These are phyloP conservation scores for Pueraria montana DNA, from an alignment of 306 rosid species.

Conservation along the genomic window DNA sequence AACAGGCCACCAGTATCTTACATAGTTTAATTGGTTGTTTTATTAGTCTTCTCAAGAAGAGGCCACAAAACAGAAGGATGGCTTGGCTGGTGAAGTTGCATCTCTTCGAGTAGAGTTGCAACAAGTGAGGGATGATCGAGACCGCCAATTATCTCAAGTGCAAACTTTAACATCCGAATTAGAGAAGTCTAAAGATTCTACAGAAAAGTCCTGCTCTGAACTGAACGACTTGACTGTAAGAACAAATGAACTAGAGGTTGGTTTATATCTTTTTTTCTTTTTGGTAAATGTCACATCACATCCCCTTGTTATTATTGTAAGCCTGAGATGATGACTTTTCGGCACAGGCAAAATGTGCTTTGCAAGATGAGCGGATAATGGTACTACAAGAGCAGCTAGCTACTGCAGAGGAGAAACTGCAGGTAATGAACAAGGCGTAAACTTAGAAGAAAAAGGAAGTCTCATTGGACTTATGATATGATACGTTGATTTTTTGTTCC, in stretches of 20 bases:
- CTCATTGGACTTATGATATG: too few relatives aligned
- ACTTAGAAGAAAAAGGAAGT: too few relatives aligned
- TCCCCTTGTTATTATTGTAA: too few relatives aligned
- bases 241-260: conserved; percentile 83
- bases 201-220: conserved; percentile 69
- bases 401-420: too few relatives aligned
- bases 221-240: conserved; percentile 64
- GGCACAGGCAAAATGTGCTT: too few relatives aligned
- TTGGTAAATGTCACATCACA: too few relatives aligned
- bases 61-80: conserved; percentile 88
- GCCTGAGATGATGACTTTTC: too few relatives aligned
- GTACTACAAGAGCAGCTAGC: too few relatives aligned
- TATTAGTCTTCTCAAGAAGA: conserved; percentile 90
- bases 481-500: too few relatives aligned
- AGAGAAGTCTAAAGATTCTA: conserved; percentile 68
- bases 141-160: conserved; percentile 64
- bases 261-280: conserved; percentile 39
- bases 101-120: conserved; percentile 78
- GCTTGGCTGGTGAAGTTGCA: conserved; percentile 72
- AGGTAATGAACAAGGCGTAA: too few relatives aligned
- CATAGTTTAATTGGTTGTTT: conserved; percentile 43
- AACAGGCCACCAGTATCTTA: conserved; percentile 23
- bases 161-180: conserved; percentile 74
- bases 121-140: conserved; percentile 88
- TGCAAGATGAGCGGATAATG: too few relatives aligned